Evolutionary conservation across 176 grass and related monocot genomes (phyloP).

Genomic region (Carex parvula): DNA sequence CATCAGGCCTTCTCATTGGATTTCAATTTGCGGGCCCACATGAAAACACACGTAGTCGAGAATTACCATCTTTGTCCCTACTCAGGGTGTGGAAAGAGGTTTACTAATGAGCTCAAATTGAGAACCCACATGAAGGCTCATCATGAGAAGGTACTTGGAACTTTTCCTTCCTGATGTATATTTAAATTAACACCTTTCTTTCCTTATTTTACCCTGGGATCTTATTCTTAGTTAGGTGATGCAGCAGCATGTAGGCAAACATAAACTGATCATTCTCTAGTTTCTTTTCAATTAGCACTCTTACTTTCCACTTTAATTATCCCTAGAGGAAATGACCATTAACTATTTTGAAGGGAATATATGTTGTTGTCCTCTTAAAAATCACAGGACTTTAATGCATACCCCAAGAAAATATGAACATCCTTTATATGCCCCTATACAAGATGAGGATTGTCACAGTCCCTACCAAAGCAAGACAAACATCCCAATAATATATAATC

Average conservation of each 20-base stretch:
- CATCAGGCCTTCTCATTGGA: constrained; percentile 95
- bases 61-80: constrained; percentile 96
- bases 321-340: background rate
- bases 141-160: constrained; percentile 61
- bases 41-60: constrained; percentile 70
- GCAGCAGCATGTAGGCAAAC: background rate
- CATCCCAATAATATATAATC: background rate
- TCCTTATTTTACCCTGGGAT: background rate
- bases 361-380: background rate
- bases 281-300: background rate
- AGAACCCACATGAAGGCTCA: constrained; percentile 64
- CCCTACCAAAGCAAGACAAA: background rate
- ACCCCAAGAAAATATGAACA: background rate
- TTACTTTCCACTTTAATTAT: background rate
- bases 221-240: background rate
- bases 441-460: background rate
- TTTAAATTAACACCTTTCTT: constrained; percentile 4
- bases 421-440: background rate
- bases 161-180: background rate
- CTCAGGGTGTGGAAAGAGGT: constrained; percentile 72
- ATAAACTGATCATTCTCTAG: background rate
- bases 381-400: background rate
- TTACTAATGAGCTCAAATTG: constrained; percentile 78
- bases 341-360: background rate
- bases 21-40: constrained; percentile 86